Evolutionary conservation across 176 grass and related monocot species (phyloP).

Genomic region (Echinochloa phyllopogon): DNA sequence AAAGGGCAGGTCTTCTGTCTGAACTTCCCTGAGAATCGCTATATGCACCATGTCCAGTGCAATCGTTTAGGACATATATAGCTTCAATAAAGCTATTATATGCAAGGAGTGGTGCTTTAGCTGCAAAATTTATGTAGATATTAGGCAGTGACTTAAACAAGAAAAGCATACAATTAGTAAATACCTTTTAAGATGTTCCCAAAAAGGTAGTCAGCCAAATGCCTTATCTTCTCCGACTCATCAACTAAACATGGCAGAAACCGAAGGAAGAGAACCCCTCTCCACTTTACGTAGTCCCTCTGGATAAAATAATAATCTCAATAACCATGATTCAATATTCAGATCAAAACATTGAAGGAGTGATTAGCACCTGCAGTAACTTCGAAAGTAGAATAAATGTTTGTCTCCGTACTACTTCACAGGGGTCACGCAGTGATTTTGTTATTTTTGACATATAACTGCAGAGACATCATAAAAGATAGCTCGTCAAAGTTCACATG

Average conservation of each 20-base stretch:
- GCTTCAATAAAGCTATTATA: constrained; percentile 99
- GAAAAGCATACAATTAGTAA: constrained; percentile 15
- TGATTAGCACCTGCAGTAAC: constrained; percentile 75
- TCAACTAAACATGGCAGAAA: constrained; percentile 91
- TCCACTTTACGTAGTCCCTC: constrained; percentile 99
- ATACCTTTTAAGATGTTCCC: constrained; percentile 90
- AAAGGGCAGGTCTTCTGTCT: constrained; percentile 57
- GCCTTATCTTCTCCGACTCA: constrained; percentile 84
- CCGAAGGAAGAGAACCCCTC: constrained; percentile 81
- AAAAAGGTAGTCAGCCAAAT: constrained; percentile 88
- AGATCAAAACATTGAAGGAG: constrained; percentile 29
- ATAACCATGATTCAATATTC: constrained; percentile 23
- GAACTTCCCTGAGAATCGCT: constrained; percentile 54
- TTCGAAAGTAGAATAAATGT: constrained; percentile 93
- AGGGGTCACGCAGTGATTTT: constrained; percentile 83
- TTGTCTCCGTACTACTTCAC: constrained; percentile 94
- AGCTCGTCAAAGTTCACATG: constrained; percentile 32
- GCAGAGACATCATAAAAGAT: constrained; percentile 42
- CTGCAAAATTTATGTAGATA: constrained; percentile 57
- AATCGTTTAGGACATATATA: constrained; percentile 84
- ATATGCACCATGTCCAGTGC: constrained; percentile 55
- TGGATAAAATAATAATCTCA: constrained; percentile 53
- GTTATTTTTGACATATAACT: constrained; percentile 96
- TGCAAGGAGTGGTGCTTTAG: constrained; percentile 95
- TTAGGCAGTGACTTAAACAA: constrained; percentile 30